Evolutionary conservation across 108 stramenopile genomes (phyloP).

Genomic region (Cyclotella baltica): DNA sequence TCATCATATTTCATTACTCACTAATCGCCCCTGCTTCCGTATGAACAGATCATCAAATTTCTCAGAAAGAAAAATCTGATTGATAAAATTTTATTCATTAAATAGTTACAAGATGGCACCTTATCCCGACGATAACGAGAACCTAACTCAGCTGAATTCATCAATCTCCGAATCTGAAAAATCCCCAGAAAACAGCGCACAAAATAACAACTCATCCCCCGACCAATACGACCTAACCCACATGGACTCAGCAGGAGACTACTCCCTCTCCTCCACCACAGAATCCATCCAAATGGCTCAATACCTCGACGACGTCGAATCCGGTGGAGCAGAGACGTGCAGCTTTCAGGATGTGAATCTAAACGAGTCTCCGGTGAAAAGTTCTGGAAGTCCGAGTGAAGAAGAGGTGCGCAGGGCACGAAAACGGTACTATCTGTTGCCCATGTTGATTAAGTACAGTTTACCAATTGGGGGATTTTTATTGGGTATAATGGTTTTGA

Average conservation of each 20-base stretch:
- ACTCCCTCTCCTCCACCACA: background rate
- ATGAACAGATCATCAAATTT: too few relatives aligned
- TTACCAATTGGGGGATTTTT: slow-evolving; percentile 14
- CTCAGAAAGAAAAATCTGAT: too few relatives aligned
- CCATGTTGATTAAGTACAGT: slow-evolving; percentile 28
- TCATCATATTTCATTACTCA: too few relatives aligned
- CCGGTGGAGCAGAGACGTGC: background rate
- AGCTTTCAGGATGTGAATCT: slow-evolving; percentile 24
- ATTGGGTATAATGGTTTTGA: background rate
- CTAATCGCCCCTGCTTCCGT: too few relatives aligned
- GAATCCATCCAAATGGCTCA: slow-evolving; percentile 25
- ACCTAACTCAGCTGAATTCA: too few relatives aligned
- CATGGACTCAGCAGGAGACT: slow-evolving; percentile 5
- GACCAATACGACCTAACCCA: background rate
- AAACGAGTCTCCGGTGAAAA: background rate
- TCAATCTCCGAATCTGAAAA: too few relatives aligned
- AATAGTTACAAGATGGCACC: too few relatives aligned
- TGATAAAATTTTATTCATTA: too few relatives aligned
- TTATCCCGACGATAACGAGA: too few relatives aligned
- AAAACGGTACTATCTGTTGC: slow-evolving; percentile 22
- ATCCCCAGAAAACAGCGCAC: too few relatives aligned
- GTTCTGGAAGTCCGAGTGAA: background rate
- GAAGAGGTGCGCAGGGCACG: slow-evolving; percentile 13
- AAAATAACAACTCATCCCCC: too few relatives aligned
- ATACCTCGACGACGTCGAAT: slow-evolving; percentile 30